Base-by-base conservation (phyloP, 176 grass and related monocot species). In the Miscanthus lutarioriparius region DNA sequence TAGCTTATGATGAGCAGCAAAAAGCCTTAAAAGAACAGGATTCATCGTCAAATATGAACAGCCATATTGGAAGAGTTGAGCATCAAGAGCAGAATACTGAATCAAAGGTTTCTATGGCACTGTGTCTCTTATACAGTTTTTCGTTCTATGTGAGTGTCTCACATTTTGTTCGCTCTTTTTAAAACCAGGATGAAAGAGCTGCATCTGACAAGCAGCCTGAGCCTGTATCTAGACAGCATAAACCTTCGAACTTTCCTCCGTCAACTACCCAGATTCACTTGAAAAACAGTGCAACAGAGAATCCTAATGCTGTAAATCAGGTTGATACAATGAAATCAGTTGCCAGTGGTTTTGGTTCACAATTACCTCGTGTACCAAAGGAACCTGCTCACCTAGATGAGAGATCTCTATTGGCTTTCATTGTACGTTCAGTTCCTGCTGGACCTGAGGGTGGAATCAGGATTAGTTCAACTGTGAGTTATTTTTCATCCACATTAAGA, bases 381-480 rank as follows among this genome's bases (percentile, higher is more conserved):
- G 93, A 98, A n/a, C 86, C 88, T 68, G 68, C 85, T 77, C 84
- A 96, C 74, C 51, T 99, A 64, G 96, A 96, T 30, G 93, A 99
- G 81, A 92, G 91, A 89, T 92, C 86, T 41, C 93, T 99, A 84
- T 74, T 99, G 39, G 91, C 91, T 76, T 99, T 93, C 86, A 99
- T 96, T 65, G 96, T 99, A n/a, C 96, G 96, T 75, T 89, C 96
- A 39, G 89, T 96, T 81, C 96, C 96, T 80, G 85, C 91, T 85
- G 93, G 89, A 53, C 38, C 86, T 79, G 92, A 90, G 78, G 86
- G 83, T 40, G 88, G 80, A 80, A 96, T 99, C 80, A 94, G 89
- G 80, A 99, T 99, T 51, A 99, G 93, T 79, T 86, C 91, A 82
- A 99, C 89, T 65, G 96, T 99, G 79, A 95, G 93, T 87, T 54